phyloP scores from a whole-genome alignment of 331 rosid species.

The Acacia pycnantha region DNA sequence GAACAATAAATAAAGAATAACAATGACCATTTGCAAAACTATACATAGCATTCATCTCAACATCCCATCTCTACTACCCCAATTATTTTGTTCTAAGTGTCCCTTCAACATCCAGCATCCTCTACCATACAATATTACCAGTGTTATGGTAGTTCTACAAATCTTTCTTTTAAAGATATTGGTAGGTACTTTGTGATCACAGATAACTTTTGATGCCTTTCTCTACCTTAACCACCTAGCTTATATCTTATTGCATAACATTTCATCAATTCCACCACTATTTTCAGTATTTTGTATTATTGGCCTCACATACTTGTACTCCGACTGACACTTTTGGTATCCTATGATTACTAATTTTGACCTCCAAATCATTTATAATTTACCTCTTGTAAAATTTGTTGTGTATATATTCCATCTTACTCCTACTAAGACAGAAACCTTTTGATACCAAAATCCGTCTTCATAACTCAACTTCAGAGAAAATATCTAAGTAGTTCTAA shows the following conservation, averaged over 20 bases:
- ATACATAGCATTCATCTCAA: background rate
- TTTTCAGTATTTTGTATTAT: too few species aligned
- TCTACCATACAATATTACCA: background rate
- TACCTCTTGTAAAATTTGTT: too few species aligned
- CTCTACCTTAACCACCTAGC: background rate
- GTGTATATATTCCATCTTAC: too few species aligned
- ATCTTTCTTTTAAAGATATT: background rate
- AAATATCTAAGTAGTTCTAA: too few species aligned
- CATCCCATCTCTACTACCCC: background rate
- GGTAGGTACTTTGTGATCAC: background rate
- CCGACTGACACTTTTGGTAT: background rate
- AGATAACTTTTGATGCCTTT: background rate
- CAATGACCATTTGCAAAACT: background rate
- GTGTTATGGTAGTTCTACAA: background rate
- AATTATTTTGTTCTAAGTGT: background rate
- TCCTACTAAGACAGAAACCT: too few species aligned
- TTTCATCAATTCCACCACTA: background rate
- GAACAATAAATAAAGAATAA: constrained; percentile 16
- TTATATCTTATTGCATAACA: background rate
- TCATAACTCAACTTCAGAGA: too few species aligned
- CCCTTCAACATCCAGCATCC: background rate
- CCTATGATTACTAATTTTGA: background rate
- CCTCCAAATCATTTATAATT: background rate
- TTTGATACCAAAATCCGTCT: too few species aligned
- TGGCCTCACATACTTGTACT: background rate